These are phyloP conservation scores for Styphnolobium japonicum DNA, from an alignment of 306 rosid genomes.

Conservation along the genomic window DNA sequence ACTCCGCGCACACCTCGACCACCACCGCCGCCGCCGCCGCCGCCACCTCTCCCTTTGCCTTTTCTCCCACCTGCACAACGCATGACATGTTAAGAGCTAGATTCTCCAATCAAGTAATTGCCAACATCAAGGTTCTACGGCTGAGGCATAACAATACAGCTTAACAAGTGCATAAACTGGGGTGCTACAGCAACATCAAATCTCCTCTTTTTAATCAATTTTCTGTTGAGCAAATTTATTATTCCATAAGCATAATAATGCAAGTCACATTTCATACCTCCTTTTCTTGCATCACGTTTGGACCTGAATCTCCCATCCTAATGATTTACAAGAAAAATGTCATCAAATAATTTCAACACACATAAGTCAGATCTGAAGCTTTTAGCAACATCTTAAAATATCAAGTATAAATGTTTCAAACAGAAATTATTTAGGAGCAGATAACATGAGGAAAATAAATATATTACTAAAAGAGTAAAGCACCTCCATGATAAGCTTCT, in stretches of 20 bases:
- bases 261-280: constrained; percentile 55
- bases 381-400: constrained; percentile 22
- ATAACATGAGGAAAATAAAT: constrained; percentile 4
- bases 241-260: neutral
- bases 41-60: constrained; percentile 68
- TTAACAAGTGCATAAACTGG: neutral
- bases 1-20: constrained; percentile 96
- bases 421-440: neutral
- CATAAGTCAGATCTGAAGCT: constrained; percentile 1
- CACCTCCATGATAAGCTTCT: neutral
- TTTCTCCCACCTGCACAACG: constrained; percentile 75
- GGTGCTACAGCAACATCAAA: constrained; percentile 3
- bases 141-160: neutral
- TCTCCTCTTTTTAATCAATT: neutral
- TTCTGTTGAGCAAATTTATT: neutral
- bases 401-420: neutral
- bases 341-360: constrained; percentile 29
- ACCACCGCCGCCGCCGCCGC: constrained; percentile 38
- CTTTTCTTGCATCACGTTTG: constrained; percentile 93
- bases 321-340: constrained; percentile 32
- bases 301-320: constrained; percentile 99
- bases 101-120: neutral
- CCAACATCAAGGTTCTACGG: neutral
- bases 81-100: neutral
- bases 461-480: constrained; percentile 4